These are phyloP conservation scores for Tuber umbilicatum DNA, from an alignment of 495 filamentous ascomycete species.

Conservation along the genomic window DNA sequence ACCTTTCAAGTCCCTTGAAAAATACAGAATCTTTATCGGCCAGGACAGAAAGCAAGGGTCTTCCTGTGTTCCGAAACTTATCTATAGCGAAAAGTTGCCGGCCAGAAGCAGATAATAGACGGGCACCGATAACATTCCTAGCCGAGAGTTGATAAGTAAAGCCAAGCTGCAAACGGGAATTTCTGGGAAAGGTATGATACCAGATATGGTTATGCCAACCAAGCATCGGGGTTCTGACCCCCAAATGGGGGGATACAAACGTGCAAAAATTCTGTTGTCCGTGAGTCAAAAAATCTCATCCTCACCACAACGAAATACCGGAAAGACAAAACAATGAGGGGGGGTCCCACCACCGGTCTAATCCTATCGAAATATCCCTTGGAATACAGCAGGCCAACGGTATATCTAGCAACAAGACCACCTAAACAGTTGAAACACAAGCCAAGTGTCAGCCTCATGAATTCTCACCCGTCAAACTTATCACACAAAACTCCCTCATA, in stretches of 20 bases:
- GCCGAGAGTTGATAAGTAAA: constrained; percentile 9
- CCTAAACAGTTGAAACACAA: constrained; percentile 24
- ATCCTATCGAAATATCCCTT: constrained; percentile 71
- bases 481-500: neutral
- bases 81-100: constrained; percentile 84
- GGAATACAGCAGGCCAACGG: constrained; percentile 72
- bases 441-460: constrained; percentile 19
- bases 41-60: constrained; percentile 70
- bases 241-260: constrained; percentile 85
- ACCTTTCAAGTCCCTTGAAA: constrained; percentile 66
- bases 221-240: constrained; percentile 66
- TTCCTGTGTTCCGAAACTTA: constrained; percentile 69
- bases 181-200: constrained; percentile 11
- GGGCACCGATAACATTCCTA: constrained; percentile 68
- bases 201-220: constrained; percentile 63
- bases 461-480: constrained; percentile 9
- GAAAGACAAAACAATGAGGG: neutral
- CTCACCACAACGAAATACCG: neutral
- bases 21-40: constrained; percentile 83
- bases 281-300: constrained; percentile 11
- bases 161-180: neutral
- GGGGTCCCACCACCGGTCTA: constrained; percentile 59
- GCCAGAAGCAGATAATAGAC: constrained; percentile 70
- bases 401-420: constrained; percentile 80
- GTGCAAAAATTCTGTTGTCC: constrained; percentile 71